phyloP scores from a whole-genome alignment of 169 alveolate genomes.

The Plasmodium gaboni region DNA sequence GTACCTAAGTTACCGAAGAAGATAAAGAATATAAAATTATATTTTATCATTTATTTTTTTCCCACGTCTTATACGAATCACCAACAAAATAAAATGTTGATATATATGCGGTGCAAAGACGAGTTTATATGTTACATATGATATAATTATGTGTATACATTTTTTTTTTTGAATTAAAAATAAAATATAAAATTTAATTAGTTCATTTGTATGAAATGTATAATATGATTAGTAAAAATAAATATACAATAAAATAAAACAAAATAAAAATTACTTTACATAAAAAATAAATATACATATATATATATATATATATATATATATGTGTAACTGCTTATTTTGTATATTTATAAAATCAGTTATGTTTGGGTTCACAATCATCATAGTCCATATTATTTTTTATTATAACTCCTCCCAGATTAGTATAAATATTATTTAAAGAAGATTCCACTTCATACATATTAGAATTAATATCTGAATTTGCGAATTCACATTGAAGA shows the following conservation, averaged over 20 bases:
- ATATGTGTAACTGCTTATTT: not conserved
- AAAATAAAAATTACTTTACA: too few species aligned
- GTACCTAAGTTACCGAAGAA: slow-evolving; percentile 41
- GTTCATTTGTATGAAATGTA: too few species aligned
- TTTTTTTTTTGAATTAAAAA: too few species aligned
- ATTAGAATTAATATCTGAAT: slow-evolving; percentile 65
- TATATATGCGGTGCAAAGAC: too few species aligned
- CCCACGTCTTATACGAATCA: not conserved
- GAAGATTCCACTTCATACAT: slow-evolving; percentile 61
- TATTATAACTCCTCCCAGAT: slow-evolving; percentile 1
- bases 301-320: not conserved
- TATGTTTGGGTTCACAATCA: too few species aligned
- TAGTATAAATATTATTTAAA: slow-evolving; percentile 27
- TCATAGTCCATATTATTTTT: slow-evolving; percentile 8
- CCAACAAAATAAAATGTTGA: too few species aligned
- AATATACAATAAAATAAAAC: too few species aligned
- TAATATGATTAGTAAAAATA: too few species aligned
- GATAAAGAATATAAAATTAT: slow-evolving; percentile 2
- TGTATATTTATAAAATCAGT: not conserved
- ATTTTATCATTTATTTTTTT: slow-evolving; percentile 3
- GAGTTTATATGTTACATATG: too few species aligned
- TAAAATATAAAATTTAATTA: too few species aligned
- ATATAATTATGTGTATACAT: too few species aligned
- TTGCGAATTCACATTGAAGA: slow-evolving; percentile 49
- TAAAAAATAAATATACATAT: not conserved